phyloP scores from a whole-genome alignment of 805 yeast species.

The Wickerhamomyces kurtzmanii region DNA sequence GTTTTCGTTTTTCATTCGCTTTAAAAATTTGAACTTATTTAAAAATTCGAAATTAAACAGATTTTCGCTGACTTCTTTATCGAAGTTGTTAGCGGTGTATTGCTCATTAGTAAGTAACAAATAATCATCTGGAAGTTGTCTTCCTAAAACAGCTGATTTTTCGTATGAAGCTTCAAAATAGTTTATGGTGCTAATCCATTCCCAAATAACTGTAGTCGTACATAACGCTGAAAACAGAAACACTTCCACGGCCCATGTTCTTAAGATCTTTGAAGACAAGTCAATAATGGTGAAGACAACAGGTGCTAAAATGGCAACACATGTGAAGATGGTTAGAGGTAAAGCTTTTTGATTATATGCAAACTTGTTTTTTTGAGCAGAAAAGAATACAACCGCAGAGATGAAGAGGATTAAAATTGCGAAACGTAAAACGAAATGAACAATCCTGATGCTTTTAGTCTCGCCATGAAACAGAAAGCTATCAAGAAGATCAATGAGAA shows the following conservation, averaged over 20 bases:
- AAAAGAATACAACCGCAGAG: constrained; percentile 26
- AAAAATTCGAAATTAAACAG: no score
- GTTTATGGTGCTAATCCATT: constrained; percentile 51
- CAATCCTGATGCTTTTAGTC: constrained; percentile 18
- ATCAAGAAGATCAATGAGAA: constrained; percentile 45
- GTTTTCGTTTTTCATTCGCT: constrained; percentile 1
- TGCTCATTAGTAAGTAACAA: constrained; percentile 10
- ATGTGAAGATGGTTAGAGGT: constrained; percentile 37
- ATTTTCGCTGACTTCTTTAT: neutral
- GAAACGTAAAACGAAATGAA: constrained; percentile 20
- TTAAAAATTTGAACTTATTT: neutral
- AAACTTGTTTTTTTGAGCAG: constrained; percentile 26
- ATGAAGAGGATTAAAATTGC: constrained; percentile 19
- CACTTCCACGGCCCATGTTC: constrained; percentile 39
- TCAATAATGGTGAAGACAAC: constrained; percentile 26
- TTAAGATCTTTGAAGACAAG: constrained; percentile 25
- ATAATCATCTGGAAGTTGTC: constrained; percentile 41
- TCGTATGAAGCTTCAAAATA: constrained; percentile 39
- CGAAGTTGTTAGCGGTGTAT: constrained; percentile 2
- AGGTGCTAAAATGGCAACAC: constrained; percentile 28
- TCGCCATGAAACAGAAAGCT: constrained; percentile 32
- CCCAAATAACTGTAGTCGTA: constrained; percentile 49
- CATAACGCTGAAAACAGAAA: constrained; percentile 38
- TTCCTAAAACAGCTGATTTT: constrained; percentile 49
- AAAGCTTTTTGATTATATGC: constrained; percentile 35